Base-by-base conservation (phyloP, 768 basidiomycete species). In the Boletus vermiculosoides region DNA sequence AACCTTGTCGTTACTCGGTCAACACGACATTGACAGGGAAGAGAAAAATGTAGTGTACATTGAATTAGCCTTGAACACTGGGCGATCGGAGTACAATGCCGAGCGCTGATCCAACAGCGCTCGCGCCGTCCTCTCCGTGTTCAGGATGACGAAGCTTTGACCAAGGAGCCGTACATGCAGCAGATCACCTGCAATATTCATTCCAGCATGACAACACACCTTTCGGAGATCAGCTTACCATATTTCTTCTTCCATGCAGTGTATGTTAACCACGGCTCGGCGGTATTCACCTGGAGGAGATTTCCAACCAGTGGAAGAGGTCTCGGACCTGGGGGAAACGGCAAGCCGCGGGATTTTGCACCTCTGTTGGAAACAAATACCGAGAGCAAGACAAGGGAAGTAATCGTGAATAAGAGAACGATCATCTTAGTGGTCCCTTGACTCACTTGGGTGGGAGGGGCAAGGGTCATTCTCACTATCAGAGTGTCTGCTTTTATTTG, bases 261-360 rank as follows among this genome's bases (percentile, higher is more conserved):
- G 53, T 73, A 74, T 20, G 71, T 66, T 28, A 74, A 42, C 73
- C 73, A 75, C 5, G 74, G 70, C n/a, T 65, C 55, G 12, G 65
- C 31, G 2, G 59, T 55, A 40, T 73, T 67, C 36, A 74, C 31
- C 42, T 68, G 64, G 46, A 57, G 54, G 39, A 69, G 25, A 56
- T 70, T 69, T 42, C 71, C 71, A 23, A 72, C 41, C 20, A 72
- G 40, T 4, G 72, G 72, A 13, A 72, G 57, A 18, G 73, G 57
- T 54, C 57, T 65, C 0, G 71, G 72, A 20, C 71, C 71, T n/a
- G 72, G 71, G 12, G 71, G 72, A 7, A 63, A 52, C n/a, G 61
- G 60, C 18, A 64, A 16, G 31, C 51, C 58, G 18, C 34, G 28
- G 16, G 53, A n/a, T n/a, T 42, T 61, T 37, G 57, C 4, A 42